Evolutionary conservation across 345 rosid species (phyloP), one percentile per base, ranked within the genome.

Genomic region (Eucalyptus urophylla): DNA sequence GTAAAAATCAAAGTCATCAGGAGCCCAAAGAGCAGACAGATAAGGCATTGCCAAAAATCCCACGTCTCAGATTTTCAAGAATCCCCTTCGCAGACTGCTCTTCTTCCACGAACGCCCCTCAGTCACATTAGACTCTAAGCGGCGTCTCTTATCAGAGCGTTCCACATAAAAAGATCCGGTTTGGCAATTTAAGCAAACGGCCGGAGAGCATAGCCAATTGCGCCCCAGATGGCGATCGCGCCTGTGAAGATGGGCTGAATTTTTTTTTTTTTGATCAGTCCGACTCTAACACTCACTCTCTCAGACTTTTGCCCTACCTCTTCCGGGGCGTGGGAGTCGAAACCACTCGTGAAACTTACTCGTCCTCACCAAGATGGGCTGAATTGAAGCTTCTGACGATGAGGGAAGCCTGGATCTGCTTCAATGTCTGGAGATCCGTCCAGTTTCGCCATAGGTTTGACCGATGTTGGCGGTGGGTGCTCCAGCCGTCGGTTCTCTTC

Each of bases 151-250:
- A 93, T 93, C 53, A 96, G 88, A 17, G 95, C 91, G 88, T 94
- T 95, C 94, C 93, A 92, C 97, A 94, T 92, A 93, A 96, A 94
- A 6, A 90, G 91, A 89, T 95, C 96, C 3, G 93, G 96, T 11
- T 93, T 65, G 11, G 90, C 94, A 81, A 93, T 91, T 88, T 90
- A 87, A 92, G 88, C 91, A 87, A 96, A 91, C 88, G 94, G 91
- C 29, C 91, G 88, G 40, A 80, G 89, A 86, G 97, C 97, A 51
- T 95, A 94, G 24, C 90, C 92, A 31, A 95, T 89, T 53, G 94
- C 89, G 54, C 88, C 89, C 19, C 93, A 87, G 80, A 93, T 87
- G 5, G 92, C 58, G 50, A 94, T 51, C 1, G 92, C 91, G 83
- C 92, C 92, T 40, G 92, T 95, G 11, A 95, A 93, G 43, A 96